A percentile compares a stretch with the other conserved stretches of the same genome.
These are phyloP conservation scores for Pseudogymnoascus sp. DNA, from an alignment of 2,329 filamentous ascomycete species.

Conservation along the genomic window DNA sequence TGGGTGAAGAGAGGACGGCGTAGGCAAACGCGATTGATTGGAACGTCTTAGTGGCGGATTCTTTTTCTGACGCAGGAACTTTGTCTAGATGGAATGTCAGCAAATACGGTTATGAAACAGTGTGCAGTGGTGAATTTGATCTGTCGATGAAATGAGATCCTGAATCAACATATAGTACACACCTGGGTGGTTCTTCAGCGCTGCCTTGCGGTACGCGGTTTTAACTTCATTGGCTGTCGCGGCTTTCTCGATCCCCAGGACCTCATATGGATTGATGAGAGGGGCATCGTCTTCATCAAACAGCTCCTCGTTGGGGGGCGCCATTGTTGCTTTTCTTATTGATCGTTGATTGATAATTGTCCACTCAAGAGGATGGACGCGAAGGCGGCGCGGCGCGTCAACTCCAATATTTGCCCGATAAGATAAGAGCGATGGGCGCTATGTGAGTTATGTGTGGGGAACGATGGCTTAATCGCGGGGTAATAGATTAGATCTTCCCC, in stretches of 20 bases:
- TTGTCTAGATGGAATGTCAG: slow-evolving; percentile 55
- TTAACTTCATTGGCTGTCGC: slow-evolving; percentile 78
- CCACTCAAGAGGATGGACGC: not conserved
- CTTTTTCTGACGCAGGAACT: slow-evolving; percentile 57
- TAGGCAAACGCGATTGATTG: slow-evolving; percentile 92
- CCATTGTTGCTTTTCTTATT: not conserved
- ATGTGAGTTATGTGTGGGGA: not conserved
- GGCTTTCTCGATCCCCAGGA: slow-evolving; percentile 62
- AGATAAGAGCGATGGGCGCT: not conserved
- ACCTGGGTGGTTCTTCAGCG: slow-evolving; percentile 82
- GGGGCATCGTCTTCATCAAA: slow-evolving; percentile 23
- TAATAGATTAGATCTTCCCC: not conserved
- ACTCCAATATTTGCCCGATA: not conserved
- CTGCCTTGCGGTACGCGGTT: slow-evolving; percentile 82
- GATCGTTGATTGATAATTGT: not conserved
- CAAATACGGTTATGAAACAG: not conserved
- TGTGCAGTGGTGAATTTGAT: not conserved
- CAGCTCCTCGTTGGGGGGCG: slow-evolving; percentile 17
- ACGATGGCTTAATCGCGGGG: not conserved
- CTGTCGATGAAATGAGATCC: not conserved
- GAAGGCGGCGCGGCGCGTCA: not conserved
- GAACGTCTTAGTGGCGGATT: slow-evolving; percentile 70
- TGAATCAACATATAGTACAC: slow-evolving; percentile 25
- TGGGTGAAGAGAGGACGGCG: slow-evolving; percentile 77
- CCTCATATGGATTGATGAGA: slow-evolving; percentile 66